These are phyloP conservation scores for Anaeramoeba flamelloides DNA, from an alignment of 78 protist species.

Conservation along the genomic window DNA sequence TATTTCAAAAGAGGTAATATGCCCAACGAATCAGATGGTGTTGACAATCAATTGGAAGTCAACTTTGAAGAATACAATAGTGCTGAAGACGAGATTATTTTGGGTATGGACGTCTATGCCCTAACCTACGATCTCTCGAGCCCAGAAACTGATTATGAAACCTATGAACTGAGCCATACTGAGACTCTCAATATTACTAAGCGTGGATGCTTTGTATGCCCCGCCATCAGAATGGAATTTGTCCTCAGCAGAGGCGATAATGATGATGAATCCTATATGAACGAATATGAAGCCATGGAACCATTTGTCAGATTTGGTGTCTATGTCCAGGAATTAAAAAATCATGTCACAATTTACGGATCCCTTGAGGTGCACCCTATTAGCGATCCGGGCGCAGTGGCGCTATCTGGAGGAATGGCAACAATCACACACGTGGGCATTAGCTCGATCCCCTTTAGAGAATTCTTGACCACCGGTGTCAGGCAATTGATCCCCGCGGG, in stretches of 20 bases:
- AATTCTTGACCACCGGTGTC: not conserved
- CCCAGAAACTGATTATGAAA: not conserved
- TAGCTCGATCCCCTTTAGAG: constrained; percentile 3
- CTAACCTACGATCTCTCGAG: not conserved
- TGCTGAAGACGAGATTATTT: not conserved
- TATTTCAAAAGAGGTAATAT: not conserved
- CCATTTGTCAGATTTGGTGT: not conserved
- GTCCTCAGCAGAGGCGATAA: not conserved
- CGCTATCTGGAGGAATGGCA: not conserved
- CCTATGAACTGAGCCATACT: not conserved
- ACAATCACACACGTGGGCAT: not conserved
- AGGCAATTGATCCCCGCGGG: constrained; percentile 2
- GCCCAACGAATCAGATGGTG: not conserved
- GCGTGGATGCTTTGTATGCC: not conserved
- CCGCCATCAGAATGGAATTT: not conserved
- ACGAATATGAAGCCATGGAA: not conserved
- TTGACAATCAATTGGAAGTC: not conserved
- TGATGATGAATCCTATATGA: not conserved
- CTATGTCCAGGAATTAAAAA: not conserved
- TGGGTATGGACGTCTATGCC: not conserved
- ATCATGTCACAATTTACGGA: not conserved
- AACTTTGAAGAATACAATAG: not conserved
- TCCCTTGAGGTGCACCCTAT: constrained; percentile 1
- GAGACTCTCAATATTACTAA: not conserved
- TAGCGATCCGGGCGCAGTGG: constrained; percentile 1